phyloP scores from a whole-genome alignment of 75 land plant genomes.

The Picea glauca region DNA sequence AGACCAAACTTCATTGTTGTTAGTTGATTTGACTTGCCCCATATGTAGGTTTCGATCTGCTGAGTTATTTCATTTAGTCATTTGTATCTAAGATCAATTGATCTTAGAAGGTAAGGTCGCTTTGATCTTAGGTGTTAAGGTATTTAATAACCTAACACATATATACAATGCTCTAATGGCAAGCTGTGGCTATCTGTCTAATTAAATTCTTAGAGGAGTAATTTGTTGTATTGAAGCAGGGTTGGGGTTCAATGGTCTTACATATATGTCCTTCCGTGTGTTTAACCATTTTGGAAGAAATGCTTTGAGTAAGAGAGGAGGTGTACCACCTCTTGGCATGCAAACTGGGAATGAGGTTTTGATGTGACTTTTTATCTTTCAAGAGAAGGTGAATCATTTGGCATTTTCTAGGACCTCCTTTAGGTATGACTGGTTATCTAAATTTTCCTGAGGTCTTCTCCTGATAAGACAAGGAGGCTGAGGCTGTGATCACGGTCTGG shows the following conservation, averaged over 20 bases:
- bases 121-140: no score
- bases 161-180: not conserved
- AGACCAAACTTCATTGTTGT: no score
- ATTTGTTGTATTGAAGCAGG: not conserved
- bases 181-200: not conserved
- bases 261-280: not conserved
- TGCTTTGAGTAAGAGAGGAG: not conserved
- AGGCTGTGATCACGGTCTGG: not conserved
- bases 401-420: not conserved
- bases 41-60: no score
- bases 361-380: not conserved
- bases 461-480: not conserved
- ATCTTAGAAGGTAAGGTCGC: no score
- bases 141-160: not conserved
- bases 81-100: no score
- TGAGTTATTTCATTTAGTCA: no score
- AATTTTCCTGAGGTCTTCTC: not conserved
- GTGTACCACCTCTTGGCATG: not conserved
- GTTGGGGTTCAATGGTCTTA: not conserved
- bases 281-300: not conserved
- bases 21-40: no score
- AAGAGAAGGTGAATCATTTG: not conserved
- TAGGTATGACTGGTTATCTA: not conserved
- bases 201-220: not conserved
- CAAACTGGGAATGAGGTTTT: not conserved